Base-by-base conservation (phyloP, 2,329 filamentous ascomycete genomes). In the Zasmidium cellare region DNA sequence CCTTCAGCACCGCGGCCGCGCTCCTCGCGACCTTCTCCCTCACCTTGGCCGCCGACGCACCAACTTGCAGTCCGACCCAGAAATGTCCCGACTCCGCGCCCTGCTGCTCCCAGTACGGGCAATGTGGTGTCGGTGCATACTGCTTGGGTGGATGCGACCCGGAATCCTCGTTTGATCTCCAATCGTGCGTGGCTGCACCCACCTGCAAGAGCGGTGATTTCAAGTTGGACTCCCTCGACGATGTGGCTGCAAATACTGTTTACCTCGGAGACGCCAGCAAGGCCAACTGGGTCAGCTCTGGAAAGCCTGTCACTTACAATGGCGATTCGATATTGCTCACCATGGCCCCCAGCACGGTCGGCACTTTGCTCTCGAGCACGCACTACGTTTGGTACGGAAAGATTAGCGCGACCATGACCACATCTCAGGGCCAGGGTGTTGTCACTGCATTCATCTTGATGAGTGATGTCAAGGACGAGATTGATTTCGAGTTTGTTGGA, bases 361-460 rank as follows among this genome's bases (percentile, higher is more conserved):
- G 94, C 55, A 97, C 94, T 9, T 85, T 99, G 47, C 78, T 99
- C 55, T 89, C 92, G 22, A 87, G 84, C 63, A 93, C 91, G 57
- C 82, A 86, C 65, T 97, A 97, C 77, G 87, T 99, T 77, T 97
- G 94, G 94, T 99, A 97, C 75, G 94, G 94, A 71, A 96, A 90
- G 75, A 87, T 96, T 69, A 89, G 88, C 74, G 91, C 91, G 55
- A 89, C 80, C 56, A 80, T 97, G 75, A 94, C 91, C 81, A 93
- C 92, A 0, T 89, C 88, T 64, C 87, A 90, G 69, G 92, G 92
- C 57, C 78, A 81, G 47, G 94, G 94, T 81, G 94, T 99, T 20
- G 89, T 99, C n/a, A 96, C 92, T 1, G 93, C 92, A 25, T 99
- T 99, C 73, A 99, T 99, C 74, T 81, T 97, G 71, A 86, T 97